Evolutionary conservation across 768 basidiomycete species (phyloP).

Genomic region (Crucibulum laeve): DNA sequence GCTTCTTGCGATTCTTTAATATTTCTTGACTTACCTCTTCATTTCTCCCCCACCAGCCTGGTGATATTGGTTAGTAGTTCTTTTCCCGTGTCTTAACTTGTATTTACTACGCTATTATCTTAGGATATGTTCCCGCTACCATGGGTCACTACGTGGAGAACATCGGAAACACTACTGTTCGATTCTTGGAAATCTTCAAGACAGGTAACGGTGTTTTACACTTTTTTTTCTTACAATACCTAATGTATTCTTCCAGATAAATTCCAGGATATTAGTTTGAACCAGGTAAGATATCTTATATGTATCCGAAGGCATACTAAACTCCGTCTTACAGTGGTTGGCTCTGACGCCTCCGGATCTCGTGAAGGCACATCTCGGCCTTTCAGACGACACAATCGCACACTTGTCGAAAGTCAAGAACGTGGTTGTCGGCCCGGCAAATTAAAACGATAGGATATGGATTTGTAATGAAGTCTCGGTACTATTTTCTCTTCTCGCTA

Average conservation of each 20-base stretch:
- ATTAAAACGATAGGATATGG: too few relatives aligned
- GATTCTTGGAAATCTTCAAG: conserved; percentile 58
- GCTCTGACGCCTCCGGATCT: conserved; percentile 53
- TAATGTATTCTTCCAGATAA: conserved; percentile 21
- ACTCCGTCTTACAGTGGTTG: conserved; percentile 44
- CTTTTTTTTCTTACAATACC: conserved; percentile 44
- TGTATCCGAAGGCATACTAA: not conserved
- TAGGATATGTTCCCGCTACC: conserved; percentile 53
- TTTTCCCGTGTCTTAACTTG: too few relatives aligned
- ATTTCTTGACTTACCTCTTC: not conserved
- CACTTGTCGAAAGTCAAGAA: conserved; percentile 49
- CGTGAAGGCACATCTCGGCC: conserved; percentile 56
- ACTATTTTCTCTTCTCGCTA: too few relatives aligned
- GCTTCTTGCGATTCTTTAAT: not conserved
- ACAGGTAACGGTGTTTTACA: conserved; percentile 40
- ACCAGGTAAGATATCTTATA: conserved; percentile 28
- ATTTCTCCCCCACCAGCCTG: conserved; percentile 27
- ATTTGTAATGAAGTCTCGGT: too few relatives aligned
- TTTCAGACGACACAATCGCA: conserved; percentile 47
- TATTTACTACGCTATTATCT: too few relatives aligned
- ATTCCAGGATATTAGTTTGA: conserved; percentile 37
- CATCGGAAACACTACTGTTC: conserved; percentile 52
- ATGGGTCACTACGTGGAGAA: conserved; percentile 71
- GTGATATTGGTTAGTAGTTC: conserved; percentile 46
- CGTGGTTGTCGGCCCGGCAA: conserved; percentile 32